Evolutionary conservation across 2,329 filamentous ascomycete genomes (phyloP).

Genomic region (Ophiostoma ips): DNA sequence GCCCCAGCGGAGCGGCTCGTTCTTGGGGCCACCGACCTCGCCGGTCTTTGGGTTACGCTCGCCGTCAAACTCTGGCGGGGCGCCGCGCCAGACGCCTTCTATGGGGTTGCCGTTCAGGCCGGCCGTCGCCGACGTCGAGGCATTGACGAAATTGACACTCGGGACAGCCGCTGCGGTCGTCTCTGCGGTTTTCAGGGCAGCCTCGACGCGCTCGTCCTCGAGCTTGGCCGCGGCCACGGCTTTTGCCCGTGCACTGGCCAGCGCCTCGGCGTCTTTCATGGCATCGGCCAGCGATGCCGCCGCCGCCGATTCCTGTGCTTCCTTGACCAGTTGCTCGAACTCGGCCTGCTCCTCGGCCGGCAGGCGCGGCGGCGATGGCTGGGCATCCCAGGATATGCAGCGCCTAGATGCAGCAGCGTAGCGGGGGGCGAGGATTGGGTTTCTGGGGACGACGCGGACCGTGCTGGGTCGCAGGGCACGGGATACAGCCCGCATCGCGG

Average conservation of each 20-base stretch:
- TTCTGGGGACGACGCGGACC: neutral
- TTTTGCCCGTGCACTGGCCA: neutral
- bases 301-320: conserved; percentile 28
- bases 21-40: conserved; percentile 93
- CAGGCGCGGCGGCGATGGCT: conserved; percentile 69
- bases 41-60: conserved; percentile 87
- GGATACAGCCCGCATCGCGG: neutral
- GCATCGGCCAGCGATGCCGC: conserved; percentile 12
- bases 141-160: neutral
- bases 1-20: conserved; percentile 86
- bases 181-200: conserved; percentile 33
- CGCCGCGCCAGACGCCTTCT: conserved; percentile 56
- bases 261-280: neutral
- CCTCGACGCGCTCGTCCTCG: conserved; percentile 30
- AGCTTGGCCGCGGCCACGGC: neutral
- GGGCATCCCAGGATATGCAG: conserved; percentile 28
- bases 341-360: conserved; percentile 80
- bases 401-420: neutral
- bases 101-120: conserved; percentile 11
- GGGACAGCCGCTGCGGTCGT: neutral
- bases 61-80: conserved; percentile 82
- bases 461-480: neutral
- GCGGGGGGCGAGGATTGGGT: neutral
- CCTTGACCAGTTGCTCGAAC: conserved; percentile 72
- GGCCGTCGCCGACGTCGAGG: neutral